These are phyloP conservation scores for Nemania abortiva DNA, from an alignment of 2,329 filamentous ascomycete species.

Conservation along the genomic window DNA sequence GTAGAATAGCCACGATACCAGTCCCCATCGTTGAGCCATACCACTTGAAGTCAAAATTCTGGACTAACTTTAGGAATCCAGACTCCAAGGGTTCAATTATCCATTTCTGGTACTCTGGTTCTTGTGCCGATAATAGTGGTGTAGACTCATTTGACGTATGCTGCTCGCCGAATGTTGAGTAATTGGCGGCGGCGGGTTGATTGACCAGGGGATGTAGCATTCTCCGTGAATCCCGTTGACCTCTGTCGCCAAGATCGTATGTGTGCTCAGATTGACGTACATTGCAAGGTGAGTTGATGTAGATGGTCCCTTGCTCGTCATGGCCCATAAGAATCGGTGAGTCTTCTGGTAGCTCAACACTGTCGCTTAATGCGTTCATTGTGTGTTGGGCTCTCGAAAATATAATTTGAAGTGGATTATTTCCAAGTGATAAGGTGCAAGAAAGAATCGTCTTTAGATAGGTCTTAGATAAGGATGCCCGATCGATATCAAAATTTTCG, in stretches of 20 bases:
- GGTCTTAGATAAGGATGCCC: not conserved
- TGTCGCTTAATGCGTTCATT: constrained; percentile 1
- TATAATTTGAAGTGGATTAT: not conserved
- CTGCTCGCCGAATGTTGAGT: constrained; percentile 14
- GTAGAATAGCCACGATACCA: constrained; percentile 73
- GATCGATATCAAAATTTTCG: not conserved
- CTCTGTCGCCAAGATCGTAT: not conserved
- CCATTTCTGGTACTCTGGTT: constrained; percentile 15
- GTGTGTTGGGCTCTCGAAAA: not conserved
- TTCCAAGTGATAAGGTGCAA: not conserved
- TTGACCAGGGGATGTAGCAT: not conserved
- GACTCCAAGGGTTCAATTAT: constrained; percentile 31
- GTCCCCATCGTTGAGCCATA: constrained; percentile 75
- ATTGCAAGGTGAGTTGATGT: not conserved
- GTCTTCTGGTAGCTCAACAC: not conserved
- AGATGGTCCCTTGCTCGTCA: not conserved
- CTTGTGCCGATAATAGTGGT: constrained; percentile 14
- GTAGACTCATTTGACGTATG: constrained; percentile 1
- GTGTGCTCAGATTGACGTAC: not conserved
- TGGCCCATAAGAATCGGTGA: not conserved
- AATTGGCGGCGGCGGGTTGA: constrained; percentile 19
- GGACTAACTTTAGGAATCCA: constrained; percentile 30
- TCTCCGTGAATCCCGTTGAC: constrained; percentile 14
- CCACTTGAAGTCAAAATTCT: constrained; percentile 55
- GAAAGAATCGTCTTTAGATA: not conserved